Evolutionary conservation across 176 grass and related monocot species (phyloP), one percentile per base, ranked within the genome.

Genomic region (Bromus sterilis): DNA sequence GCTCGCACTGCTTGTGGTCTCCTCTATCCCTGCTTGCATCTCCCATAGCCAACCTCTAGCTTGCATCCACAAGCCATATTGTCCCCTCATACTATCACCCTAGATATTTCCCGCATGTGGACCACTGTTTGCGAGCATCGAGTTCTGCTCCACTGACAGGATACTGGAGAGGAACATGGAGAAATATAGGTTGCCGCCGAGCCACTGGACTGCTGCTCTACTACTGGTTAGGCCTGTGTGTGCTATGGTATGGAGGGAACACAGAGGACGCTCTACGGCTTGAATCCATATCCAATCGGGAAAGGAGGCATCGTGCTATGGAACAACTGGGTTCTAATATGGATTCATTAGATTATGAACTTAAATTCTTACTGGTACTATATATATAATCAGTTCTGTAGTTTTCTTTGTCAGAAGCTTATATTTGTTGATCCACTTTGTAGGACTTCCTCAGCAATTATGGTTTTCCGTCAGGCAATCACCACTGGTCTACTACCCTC

Each of bases 391-490:
- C 6, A 15, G 21, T 63, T 60, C 57, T 69, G 15, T 26, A 71
- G 4, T 51, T 48, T 21, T 77, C 41, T 77, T 48, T 56, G 1
- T 71, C 20, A 49, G 6, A n/a, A 76, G 28, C 33, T 76, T 78
- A 73, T 69, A 42, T 78, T 84, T 85, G 7, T 28, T 82, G 43
- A 82, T 70, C 62, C 35, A n/a, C 88, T 36, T 84, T 53, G 43
- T 68, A 98, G 95, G 95, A 94, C 90, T n/a, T 91, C 90, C 31
- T 80, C 91, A 33, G 95, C 88, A 87, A 85, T 91, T 85, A 81
- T 7, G 58, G 86, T 94, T 37, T 94, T 93, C 80, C 87, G 81
- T 43, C 86, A 93, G 35, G 78, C 92, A 84, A 91, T 94, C 82
- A 90, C 89, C 34, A 62, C 81, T 12, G 86, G 90, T 51, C 57